Evolutionary conservation across 495 filamentous ascomycete genomes (phyloP), one percentile per base, ranked within the genome.

Genomic region (Pyronema domesticum): DNA sequence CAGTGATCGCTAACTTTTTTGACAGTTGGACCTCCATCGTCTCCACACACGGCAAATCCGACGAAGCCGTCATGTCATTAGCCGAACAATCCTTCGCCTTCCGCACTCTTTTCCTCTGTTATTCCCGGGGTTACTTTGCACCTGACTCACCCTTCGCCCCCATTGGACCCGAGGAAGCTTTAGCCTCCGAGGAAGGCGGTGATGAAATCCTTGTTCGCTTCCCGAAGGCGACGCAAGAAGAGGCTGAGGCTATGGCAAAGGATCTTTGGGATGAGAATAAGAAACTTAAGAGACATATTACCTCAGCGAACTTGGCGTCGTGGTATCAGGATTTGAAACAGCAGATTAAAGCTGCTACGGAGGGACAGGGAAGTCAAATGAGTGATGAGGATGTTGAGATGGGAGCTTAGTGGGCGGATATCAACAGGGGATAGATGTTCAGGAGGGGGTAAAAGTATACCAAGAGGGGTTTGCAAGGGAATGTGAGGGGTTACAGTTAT

Each of bases 21-120:
- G n/a, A 19, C 18, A 65, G 63, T 30, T 68, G 66, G 66, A 46
- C 56, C 14, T 54, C 40, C 9, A 62, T 68, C 40, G 53, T 61
- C 1, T 57, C 68, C 49, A 68, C 66, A 17, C 58, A 58, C 30
- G 57, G 57, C 10, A 63, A 64, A 30, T 62, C 57, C 33, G 66
- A 68, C 47, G 40, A 42, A 8, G 57, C 61, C 9, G 65, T 68
- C 46, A 53, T 65, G 45, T 36, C 55, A 0, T 52, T 61, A 1
- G 56, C 62, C 7, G 54, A 56, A 9, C 47, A 60, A n/a, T 68
- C 66, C 14, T 57, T 57, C 13, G 37, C 69, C 36, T 67, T 55
- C 56, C 63, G 18, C n/a, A 68, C 67, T 19, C 49, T 68, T 11
- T 53, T 56, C 23, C 23, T 57, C 1, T 66, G 67, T 6, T 63